A percentile compares a stretch with the other conserved stretches of the same genome.
phyloP scores from a whole-genome alignment of 805 yeast genomes.

The Sungouiozyma intestinalis region DNA sequence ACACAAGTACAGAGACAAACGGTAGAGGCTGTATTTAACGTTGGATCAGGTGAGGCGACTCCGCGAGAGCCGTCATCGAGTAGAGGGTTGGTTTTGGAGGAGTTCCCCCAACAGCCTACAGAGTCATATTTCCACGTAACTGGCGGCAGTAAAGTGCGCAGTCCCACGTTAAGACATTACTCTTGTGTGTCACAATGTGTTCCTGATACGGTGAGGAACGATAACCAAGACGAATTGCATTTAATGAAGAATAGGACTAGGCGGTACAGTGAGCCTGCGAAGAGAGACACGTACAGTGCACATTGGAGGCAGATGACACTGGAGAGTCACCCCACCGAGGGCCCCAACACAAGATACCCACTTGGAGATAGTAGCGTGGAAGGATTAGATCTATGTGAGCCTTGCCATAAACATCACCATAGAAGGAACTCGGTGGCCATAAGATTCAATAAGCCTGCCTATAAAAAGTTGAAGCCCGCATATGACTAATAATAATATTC shows the following conservation, averaged over 20 bases:
- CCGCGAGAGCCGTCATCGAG: background rate
- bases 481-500: background rate
- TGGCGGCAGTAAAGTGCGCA: too few species aligned
- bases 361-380: background rate
- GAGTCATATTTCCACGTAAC: too few species aligned
- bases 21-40: background rate
- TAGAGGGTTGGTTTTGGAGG: too few species aligned
- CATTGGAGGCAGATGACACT: background rate
- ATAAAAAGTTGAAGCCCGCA: background rate
- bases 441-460: conserved; percentile 19
- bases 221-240: background rate
- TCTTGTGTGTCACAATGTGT: background rate
- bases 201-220: too few species aligned
- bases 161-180: background rate
- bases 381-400: conserved; percentile 5
- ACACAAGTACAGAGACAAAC: background rate
- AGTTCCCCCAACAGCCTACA: background rate
- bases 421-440: conserved; percentile 23
- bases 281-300: background rate
- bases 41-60: background rate
- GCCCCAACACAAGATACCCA: background rate
- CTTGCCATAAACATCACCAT: conserved; percentile 26
- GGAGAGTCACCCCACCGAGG: background rate
- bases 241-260: background rate
- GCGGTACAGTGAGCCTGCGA: background rate